phyloP scores from a whole-genome alignment of 768 basidiomycete species.

The Crucibulum laeve region DNA sequence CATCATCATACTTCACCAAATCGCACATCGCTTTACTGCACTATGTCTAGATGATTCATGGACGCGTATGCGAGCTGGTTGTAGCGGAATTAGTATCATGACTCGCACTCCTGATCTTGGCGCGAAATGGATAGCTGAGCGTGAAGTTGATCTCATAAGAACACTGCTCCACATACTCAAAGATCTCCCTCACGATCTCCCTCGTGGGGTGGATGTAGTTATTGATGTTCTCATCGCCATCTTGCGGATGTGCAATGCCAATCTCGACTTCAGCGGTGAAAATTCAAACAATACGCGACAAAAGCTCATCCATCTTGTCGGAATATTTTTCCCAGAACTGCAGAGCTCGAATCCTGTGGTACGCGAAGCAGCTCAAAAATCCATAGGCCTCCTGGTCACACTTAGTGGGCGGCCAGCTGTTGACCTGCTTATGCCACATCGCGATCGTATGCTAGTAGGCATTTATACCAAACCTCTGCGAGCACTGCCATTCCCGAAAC shows the following conservation, averaged over 20 bases:
- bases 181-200: conserved; percentile 88
- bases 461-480: conserved; percentile 97
- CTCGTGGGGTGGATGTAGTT: conserved; percentile 76
- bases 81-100: conserved; percentile 80
- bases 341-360: conserved; percentile 84
- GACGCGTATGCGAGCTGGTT: conserved; percentile 87
- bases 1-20: conserved; percentile 68
- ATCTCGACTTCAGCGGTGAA: conserved; percentile 42
- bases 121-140: conserved; percentile 75
- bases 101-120: conserved; percentile 67
- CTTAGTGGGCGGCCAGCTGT: conserved; percentile 65
- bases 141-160: conserved; percentile 86
- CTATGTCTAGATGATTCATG: conserved; percentile 91
- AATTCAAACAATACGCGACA: conserved; percentile 37
- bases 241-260: conserved; percentile 53
- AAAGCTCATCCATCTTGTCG: conserved; percentile 65
- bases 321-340: conserved; percentile 85
- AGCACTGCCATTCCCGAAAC: conserved; percentile 90
- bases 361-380: conserved; percentile 77
- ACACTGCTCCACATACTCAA: conserved; percentile 90
- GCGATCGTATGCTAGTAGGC: conserved; percentile 81
- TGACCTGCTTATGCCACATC: conserved; percentile 80
- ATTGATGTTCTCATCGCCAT: conserved; percentile 70
- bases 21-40: conserved; percentile 78
- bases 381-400: conserved; percentile 73